Evolutionary conservation across 2,329 filamentous ascomycete genomes (phyloP).

Genomic region (Sporothrix dimorphospora): DNA sequence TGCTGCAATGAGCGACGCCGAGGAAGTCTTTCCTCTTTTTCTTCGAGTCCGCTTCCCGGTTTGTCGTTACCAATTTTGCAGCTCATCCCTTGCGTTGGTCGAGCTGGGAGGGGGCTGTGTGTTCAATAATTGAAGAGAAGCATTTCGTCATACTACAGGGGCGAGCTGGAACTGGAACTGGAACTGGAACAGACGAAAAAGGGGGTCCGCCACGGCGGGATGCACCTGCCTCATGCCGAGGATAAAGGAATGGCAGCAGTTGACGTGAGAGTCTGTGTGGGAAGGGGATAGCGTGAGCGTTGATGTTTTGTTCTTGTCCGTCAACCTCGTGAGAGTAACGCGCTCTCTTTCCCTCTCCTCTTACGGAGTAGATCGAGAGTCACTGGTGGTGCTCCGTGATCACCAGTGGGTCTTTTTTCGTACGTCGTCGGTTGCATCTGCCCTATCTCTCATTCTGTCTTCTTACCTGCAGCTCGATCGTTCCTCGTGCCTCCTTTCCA

Average conservation of each 20-base stretch:
- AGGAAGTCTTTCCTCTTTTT: not conserved
- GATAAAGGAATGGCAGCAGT: not conserved
- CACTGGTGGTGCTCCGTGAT: not conserved
- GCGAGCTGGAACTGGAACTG: not conserved
- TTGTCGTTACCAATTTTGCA: conserved; percentile 4
- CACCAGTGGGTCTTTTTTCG: not conserved
- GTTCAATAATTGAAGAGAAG: not conserved
- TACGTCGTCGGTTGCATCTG: conserved; percentile 1
- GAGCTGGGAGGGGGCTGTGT: not conserved
- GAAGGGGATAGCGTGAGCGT: not conserved
- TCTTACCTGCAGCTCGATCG: not conserved
- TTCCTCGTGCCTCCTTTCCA: not conserved
- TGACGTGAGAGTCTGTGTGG: not conserved
- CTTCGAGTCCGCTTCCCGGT: not conserved
- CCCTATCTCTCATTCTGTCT: not conserved
- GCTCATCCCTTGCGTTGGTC: conserved; percentile 15
- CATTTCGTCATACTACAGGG: not conserved
- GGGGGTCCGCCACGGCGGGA: not conserved
- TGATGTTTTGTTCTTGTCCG: not conserved
- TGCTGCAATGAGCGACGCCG: not conserved
- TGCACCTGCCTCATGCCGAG: not conserved
- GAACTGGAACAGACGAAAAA: not conserved
- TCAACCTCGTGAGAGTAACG: not conserved
- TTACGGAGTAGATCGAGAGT: not conserved
- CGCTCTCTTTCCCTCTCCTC: not conserved